Base-by-base conservation (phyloP, 2,329 filamentous ascomycete species). In the Aspergillus tamarii region DNA sequence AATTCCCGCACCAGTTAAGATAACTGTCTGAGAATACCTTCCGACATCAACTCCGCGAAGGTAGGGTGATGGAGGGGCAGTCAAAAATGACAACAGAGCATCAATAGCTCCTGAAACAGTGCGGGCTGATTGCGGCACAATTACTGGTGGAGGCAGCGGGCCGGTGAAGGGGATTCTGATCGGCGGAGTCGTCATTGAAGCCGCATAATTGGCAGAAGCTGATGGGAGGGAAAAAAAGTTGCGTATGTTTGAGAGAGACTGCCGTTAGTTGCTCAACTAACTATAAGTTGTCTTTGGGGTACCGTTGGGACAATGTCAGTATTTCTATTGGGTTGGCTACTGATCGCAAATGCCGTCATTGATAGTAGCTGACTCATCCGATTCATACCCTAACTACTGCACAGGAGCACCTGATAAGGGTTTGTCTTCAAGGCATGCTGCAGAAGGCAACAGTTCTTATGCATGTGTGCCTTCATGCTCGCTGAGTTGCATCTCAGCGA, bases 91-190 rank as follows among this genome's bases (percentile, higher is more conserved):
- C 34, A 87, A 82, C 55, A 99, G 85, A 4, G 94, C 93, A 36
- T 88, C 85, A 66, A 97, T 84, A 60, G 94, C 94, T 30, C 91
- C 92, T 7, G 85, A 77, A 45, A 91, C 76, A 1, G 91, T 90
- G 54, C 83, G 84, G 57, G 94, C 94, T 65, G 86, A 88, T 55
- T 84, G 78, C 4, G 95, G 95, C 64, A 93, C 85, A 74, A 95
- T 89, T 59, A 84, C 86, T 3, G 94, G 91, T 30, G 89, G 82
- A 28, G 94, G 88, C 61, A 97, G 85, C 48, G 91, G 89, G 68
- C 91, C 89, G 74, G 93, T 97, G 77, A 94, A 98, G 64, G 94
- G 94, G 72, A 98, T 96, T 70, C 93, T 89, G 82, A 97, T 89
- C 63, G 93, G 86, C 72, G 90, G 86, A 78, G 87, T 90, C 78